Evolutionary conservation across 2,329 filamentous ascomycete genomes (phyloP).

Genomic region (Pyricularia sp.): DNA sequence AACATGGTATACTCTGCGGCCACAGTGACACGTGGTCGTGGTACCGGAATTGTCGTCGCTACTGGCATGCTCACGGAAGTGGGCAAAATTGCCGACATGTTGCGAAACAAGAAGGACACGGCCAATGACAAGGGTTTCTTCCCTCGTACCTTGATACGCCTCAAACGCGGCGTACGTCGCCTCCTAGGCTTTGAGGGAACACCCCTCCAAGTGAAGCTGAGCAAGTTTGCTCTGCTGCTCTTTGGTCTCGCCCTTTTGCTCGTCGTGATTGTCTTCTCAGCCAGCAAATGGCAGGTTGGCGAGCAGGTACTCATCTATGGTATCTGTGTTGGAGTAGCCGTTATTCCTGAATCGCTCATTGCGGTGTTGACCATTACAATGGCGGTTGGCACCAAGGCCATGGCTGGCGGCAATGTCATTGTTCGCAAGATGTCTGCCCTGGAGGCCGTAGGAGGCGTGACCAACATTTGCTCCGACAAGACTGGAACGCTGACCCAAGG

Average conservation of each 20-base stretch:
- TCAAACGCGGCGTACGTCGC: slow-evolving; percentile 37
- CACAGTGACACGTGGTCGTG: slow-evolving; percentile 51
- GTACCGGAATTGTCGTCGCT: slow-evolving; percentile 47
- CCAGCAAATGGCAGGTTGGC: slow-evolving; percentile 40
- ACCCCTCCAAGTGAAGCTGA: slow-evolving; percentile 55
- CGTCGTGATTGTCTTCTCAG: slow-evolving; percentile 54
- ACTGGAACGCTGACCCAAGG: slow-evolving; percentile 57
- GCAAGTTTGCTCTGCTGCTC: slow-evolving; percentile 52
- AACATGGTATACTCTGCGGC: slow-evolving; percentile 55
- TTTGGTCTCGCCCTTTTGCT: slow-evolving; percentile 55
- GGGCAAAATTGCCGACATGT: slow-evolving; percentile 51
- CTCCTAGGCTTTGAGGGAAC: slow-evolving; percentile 59
- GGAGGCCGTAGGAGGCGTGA: slow-evolving; percentile 45
- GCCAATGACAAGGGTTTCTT: slow-evolving; percentile 22
- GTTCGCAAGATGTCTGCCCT: slow-evolving; percentile 46
- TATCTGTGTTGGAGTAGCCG: slow-evolving; percentile 47
- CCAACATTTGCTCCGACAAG: slow-evolving; percentile 51
- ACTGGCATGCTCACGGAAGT: slow-evolving; percentile 54
- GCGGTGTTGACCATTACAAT: slow-evolving; percentile 61
- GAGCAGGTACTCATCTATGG: slow-evolving; percentile 55
- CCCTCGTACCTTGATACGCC: slow-evolving; percentile 24
- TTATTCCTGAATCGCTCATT: slow-evolving; percentile 55
- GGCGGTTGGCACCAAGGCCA: slow-evolving; percentile 43
- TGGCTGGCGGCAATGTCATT: slow-evolving; percentile 40
- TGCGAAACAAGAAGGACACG: slow-evolving; percentile 38